Conservation (phyloP, 2,329 filamentous ascomycete species). For the Sporothrix sp. region DNA sequence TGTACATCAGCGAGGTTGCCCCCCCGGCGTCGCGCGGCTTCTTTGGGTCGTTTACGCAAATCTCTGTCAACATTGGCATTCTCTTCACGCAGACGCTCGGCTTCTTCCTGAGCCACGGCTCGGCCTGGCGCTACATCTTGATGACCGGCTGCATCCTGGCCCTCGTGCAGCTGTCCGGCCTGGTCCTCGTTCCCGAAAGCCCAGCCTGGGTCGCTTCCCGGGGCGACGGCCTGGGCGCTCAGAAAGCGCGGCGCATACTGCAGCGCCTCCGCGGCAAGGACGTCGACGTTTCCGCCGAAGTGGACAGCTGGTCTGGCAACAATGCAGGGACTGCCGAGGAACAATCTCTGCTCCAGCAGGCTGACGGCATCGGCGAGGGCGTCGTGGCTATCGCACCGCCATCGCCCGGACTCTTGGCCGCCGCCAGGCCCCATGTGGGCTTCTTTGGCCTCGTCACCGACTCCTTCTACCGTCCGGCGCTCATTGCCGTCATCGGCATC, state of each 20-base stretch:
- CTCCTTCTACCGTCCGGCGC: slow-evolving; percentile 58
- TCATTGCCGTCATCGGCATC: slow-evolving; percentile 76
- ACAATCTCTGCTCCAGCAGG: slow-evolving; percentile 52
- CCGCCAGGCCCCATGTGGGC: slow-evolving; percentile 34
- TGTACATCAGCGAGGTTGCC: slow-evolving; percentile 89
- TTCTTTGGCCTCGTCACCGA: slow-evolving; percentile 59
- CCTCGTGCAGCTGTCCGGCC: slow-evolving; percentile 53
- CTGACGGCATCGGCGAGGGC: background rate
- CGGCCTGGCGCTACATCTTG: slow-evolving; percentile 76
- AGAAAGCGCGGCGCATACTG: slow-evolving; percentile 54
- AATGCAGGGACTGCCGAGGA: slow-evolving; percentile 47
- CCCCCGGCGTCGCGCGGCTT: slow-evolving; percentile 66
- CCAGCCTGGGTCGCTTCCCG: slow-evolving; percentile 70
- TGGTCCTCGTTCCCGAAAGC: slow-evolving; percentile 76
- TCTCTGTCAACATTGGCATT: slow-evolving; percentile 90
- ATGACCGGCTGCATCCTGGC: slow-evolving; percentile 62
- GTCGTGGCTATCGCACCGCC: slow-evolving; percentile 17
- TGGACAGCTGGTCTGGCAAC: slow-evolving; percentile 48
- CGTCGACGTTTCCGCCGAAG: slow-evolving; percentile 63
- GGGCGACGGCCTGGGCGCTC: slow-evolving; percentile 43
- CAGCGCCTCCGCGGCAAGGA: slow-evolving; percentile 64
- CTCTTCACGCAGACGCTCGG: slow-evolving; percentile 73
- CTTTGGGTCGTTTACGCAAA: slow-evolving; percentile 78
- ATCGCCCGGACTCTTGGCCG: background rate
- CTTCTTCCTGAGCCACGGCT: slow-evolving; percentile 73